Evolutionary conservation across 2,329 filamentous ascomycete genomes (phyloP).

Genomic region (Parastagonospora avenae): DNA sequence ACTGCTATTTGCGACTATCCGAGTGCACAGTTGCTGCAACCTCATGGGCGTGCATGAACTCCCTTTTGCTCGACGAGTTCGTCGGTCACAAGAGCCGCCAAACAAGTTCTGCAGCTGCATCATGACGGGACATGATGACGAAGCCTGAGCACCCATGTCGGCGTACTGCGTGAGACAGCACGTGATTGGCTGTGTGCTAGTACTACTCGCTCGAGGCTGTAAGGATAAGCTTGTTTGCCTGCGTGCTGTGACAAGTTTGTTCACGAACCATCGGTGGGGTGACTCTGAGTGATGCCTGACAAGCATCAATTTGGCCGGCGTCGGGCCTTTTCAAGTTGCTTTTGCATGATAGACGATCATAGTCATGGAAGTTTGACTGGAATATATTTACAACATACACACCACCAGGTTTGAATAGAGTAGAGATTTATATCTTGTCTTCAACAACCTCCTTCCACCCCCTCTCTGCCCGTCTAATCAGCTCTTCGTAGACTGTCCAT

Average conservation of each 20-base stretch:
- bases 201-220: conserved; percentile 10
- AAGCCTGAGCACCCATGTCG: conserved; percentile 18
- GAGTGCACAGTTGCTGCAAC: background rate
- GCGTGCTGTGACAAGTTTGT: conserved; percentile 6
- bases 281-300: conserved; percentile 18
- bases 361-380: no score
- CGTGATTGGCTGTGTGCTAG: conserved; percentile 17
- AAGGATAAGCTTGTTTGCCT: conserved; percentile 17
- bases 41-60: background rate
- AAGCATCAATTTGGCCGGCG: conserved; percentile 14
- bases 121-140: conserved; percentile 23
- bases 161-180: conserved; percentile 9
- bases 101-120: conserved; percentile 15
- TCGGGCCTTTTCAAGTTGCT: conserved; percentile 2
- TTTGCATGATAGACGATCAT: no score
- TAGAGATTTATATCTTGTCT: conserved; percentile 14
- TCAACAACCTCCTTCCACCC: conserved; percentile 37
- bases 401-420: no score
- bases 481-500: conserved; percentile 96
- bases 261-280: conserved; percentile 6
- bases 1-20: background rate
- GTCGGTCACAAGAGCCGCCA: conserved; percentile 2
- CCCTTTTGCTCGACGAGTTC: conserved; percentile 6
- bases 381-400: no score
- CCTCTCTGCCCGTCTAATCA: conserved; percentile 74